phyloP scores from a whole-genome alignment of 306 rosid species.

The Lagenaria siceraria region DNA sequence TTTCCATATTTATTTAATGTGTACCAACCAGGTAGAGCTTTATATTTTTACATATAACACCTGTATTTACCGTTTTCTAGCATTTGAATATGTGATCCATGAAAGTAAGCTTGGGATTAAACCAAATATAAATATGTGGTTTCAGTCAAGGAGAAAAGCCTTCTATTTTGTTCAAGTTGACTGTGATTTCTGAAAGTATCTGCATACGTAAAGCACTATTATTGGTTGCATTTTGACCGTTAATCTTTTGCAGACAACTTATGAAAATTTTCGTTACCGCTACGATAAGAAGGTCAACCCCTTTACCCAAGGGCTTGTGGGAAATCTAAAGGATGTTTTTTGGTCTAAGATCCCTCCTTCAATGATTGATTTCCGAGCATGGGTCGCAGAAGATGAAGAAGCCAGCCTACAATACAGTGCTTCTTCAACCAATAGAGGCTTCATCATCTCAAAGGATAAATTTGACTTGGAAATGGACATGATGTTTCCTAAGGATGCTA shows the following conservation, averaged over 20 bases:
- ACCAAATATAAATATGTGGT: neutral
- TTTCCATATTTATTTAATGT: conserved; percentile 74
- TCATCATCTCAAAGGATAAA: conserved; percentile 38
- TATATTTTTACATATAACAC: neutral
- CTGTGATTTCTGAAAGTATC: neutral
- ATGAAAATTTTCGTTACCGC: conserved; percentile 84
- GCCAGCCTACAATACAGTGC: conserved; percentile 17
- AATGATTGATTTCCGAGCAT: conserved; percentile 52
- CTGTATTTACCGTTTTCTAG: neutral
- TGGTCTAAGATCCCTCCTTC: conserved; percentile 52
- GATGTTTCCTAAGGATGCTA: conserved; percentile 29
- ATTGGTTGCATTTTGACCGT: neutral
- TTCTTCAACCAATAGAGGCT: conserved; percentile 35
- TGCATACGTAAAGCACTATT: neutral
- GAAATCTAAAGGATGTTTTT: conserved; percentile 58
- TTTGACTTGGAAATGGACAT: conserved; percentile 44
- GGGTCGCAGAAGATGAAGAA: conserved; percentile 41
- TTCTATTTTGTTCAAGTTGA: neutral
- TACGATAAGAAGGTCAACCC: conserved; percentile 86
- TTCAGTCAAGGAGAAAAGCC: neutral
- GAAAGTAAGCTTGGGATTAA: neutral
- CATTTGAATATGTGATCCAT: neutral
- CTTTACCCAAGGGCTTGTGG: conserved; percentile 31
- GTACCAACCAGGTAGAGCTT: conserved; percentile 67
- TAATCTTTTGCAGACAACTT: conserved; percentile 58